Base-by-base conservation (phyloP, 495 filamentous ascomycete genomes). In the Parachaetomium inaequale region DNA sequence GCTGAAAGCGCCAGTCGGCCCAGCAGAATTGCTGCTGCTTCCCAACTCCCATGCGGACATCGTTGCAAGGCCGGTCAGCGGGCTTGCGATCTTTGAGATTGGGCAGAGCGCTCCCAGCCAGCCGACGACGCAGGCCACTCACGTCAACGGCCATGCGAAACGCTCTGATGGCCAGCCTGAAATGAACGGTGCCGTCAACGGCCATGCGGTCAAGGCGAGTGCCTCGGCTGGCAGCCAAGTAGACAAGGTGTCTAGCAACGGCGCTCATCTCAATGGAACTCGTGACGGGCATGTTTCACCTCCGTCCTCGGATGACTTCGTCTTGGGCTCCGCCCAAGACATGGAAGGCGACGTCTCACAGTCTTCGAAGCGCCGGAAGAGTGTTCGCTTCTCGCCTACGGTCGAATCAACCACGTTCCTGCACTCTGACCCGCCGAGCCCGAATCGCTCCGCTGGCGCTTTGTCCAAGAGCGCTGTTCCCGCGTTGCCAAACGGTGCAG, bases 351-450 rank as follows among this genome's bases (percentile, higher is more conserved):
- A 63, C 14, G 43, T 45, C 3, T 36, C 51, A 2, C 32, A 51
- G 42, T 58, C 63, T 31, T 17, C 68, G 7, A 79, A 80, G 59
- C 75, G 75, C 46, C 72, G 71, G 51, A 89, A 89, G 74, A 82
- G 80, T 46, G 86, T 88, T 15, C 82, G 82, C 15, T 88, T 88
- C 65, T 87, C 87, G 4, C 81, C 85, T 2, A 79, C 77, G 25
- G 80, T 86, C 0, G 79, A 86, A 65, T 82, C 83, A 15, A 83
- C 79, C 25, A 81, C 83, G 17, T 82, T 82, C 59, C 68, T 77
- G 28, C 71, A 77, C 25, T 72, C 74, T 31, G 81, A 84, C 40
- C 76, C 83, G 7, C 77, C 76, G 32, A 75, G 76, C 61, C 68
- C 74, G 31, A 64, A 53, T 26, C 67, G 36, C 7, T 64, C 65